A percentile compares a stretch with the other conserved stretches of the same genome.
phyloP scores from a whole-genome alignment of 495 filamentous ascomycete genomes.

The Penicillium coprophilum region DNA sequence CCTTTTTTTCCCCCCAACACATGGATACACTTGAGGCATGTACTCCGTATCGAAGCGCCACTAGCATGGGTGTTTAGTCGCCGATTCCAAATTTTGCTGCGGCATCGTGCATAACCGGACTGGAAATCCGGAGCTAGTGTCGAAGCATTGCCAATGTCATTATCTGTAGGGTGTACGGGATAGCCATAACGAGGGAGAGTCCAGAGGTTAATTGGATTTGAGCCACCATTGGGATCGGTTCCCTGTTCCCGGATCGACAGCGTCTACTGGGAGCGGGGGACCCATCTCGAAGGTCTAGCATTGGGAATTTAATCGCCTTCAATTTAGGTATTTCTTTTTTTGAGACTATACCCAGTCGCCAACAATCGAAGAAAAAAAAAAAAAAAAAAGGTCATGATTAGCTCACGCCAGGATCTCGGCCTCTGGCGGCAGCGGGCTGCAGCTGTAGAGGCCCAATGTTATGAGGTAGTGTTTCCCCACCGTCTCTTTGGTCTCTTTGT shows the following conservation, averaged over 20 bases:
- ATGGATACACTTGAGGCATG: background rate
- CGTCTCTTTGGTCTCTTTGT: conserved; percentile 1
- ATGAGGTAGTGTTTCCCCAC: conserved; percentile 1
- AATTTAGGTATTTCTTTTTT: background rate
- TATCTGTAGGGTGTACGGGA: too few relatives aligned
- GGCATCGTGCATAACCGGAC: conserved; percentile 11
- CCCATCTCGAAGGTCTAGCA: conserved; percentile 7
- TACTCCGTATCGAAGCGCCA: background rate
- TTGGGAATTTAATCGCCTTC: background rate
- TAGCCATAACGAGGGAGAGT: background rate
- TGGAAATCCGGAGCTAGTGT: conserved; percentile 9
- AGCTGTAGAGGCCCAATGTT: conserved; percentile 9
- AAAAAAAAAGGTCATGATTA: background rate
- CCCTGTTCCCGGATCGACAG: conserved; percentile 27
- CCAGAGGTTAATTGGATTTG: background rate
- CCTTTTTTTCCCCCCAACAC: background rate
- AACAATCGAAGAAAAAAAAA: background rate
- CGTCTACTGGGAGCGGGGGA: conserved; percentile 12
- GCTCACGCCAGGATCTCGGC: background rate
- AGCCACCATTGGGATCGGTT: conserved; percentile 24
- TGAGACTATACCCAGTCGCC: background rate
- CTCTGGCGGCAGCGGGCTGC: background rate
- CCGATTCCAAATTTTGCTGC: background rate
- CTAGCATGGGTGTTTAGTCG: background rate
- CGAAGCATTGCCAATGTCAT: background rate